Evolutionary conservation across 768 basidiomycete genomes (phyloP).

Genomic region (Agaricus sinodeliciosus): DNA sequence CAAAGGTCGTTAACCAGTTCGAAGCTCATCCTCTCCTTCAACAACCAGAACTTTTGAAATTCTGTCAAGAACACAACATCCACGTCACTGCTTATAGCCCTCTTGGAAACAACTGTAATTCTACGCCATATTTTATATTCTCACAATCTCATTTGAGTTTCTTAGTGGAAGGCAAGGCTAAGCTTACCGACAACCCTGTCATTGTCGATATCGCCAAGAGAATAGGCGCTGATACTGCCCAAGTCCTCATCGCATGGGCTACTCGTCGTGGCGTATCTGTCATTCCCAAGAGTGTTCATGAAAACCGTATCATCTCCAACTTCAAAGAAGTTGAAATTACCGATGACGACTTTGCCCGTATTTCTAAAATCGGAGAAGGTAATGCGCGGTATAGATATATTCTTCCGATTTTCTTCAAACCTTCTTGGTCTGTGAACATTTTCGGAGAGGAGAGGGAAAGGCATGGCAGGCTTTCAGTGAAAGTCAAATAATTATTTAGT

Average conservation of each 20-base stretch:
- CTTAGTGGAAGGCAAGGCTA: slow-evolving; percentile 51
- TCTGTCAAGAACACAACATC: slow-evolving; percentile 63
- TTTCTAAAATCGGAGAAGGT: neutral
- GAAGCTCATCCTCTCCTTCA: slow-evolving; percentile 78
- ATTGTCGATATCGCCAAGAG: slow-evolving; percentile 58
- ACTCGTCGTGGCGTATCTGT: slow-evolving; percentile 69
- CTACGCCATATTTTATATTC: neutral
- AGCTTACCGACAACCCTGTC: slow-evolving; percentile 60
- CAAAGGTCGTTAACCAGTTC: slow-evolving; percentile 66
- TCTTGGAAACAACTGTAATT: slow-evolving; percentile 73
- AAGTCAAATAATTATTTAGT: too few relatives aligned
- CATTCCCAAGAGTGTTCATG: slow-evolving; percentile 78
- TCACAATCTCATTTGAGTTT: neutral
- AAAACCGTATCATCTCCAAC: slow-evolving; percentile 45
- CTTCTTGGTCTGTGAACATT: too few relatives aligned
- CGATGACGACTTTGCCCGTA: neutral
- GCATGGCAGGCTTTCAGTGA: too few relatives aligned
- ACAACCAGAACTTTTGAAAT: slow-evolving; percentile 67
- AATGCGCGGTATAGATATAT: neutral
- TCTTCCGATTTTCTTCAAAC: too few relatives aligned
- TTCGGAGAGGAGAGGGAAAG: too few relatives aligned
- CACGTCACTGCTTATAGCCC: slow-evolving; percentile 64
- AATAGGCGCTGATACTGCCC: slow-evolving; percentile 62
- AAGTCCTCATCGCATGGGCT: slow-evolving; percentile 83
- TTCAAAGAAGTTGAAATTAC: neutral